Base-by-base conservation (phyloP, 2,329 filamentous ascomycete genomes). In the Fusarium sp. region DNA sequence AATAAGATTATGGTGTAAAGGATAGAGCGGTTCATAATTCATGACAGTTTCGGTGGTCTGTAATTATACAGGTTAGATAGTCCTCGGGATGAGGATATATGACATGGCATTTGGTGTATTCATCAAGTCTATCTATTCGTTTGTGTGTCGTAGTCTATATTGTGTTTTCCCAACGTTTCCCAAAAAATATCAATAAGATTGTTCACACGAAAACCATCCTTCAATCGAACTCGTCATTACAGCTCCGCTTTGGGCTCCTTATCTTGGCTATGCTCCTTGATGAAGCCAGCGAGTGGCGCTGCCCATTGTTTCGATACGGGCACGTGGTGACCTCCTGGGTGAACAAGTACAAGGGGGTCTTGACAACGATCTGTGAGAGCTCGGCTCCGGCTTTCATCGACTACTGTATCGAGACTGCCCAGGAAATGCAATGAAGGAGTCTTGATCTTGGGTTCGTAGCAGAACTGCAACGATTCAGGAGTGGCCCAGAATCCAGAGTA, bases 241-340 rank as follows among this genome's bases (percentile, higher is more conserved):
- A 79, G 56, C 32, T 66, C 77, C 62, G 69, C 73, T 65, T 70
- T 76, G n/a, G 60, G 60, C 30, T 75, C 73, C 14, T 75, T 67
- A 1, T 79, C 73, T 45, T 79, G 66, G 23, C 75, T 75, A 53
- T 83, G 78, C 55, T 83, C 79, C 74, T 80, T 83, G 60, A 96
- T 89, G 78, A 95, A 97, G 1, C 86, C 89, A 7, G 92, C 90
- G 71, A 97, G 81, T 35, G 91, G 91, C 84, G 91, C 91, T 23
- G 91, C 89, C 87, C 92, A 96, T 73, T 94, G 92, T 83, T 92
- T 93, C 73, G 91, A 89, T 65, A 94, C 90, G 0, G 95, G 95
- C 76, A 98, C 88, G 77, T 97, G 94, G 80, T 98, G 95, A 0
- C 95, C 95, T 11, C 95, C 95, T 2, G 95, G 95, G 81, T 97